Conservation (phyloP, 1,284 basidiomycete species). For the Rhodotorula glutinis region DNA sequence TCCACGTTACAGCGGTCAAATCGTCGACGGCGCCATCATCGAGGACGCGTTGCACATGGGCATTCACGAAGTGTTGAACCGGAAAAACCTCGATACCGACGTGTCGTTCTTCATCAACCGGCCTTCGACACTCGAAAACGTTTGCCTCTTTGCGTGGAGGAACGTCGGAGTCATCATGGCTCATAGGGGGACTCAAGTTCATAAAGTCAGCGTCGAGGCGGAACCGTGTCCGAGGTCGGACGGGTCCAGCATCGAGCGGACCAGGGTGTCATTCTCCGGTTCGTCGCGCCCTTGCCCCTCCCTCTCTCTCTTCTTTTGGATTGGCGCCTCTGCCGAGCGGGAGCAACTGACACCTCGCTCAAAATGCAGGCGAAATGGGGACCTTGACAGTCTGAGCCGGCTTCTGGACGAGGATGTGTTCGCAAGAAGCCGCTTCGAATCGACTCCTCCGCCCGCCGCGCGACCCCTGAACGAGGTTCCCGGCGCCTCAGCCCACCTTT, state of each 20-base stretch:
- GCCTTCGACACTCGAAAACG: constrained; percentile 36
- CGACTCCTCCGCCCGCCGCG: too few relatives aligned
- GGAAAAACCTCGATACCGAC: constrained; percentile 30
- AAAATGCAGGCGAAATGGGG: neutral
- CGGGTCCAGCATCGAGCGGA: neutral
- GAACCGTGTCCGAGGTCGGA: constrained; percentile 7
- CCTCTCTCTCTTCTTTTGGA: too few relatives aligned
- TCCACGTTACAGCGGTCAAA: constrained; percentile 5
- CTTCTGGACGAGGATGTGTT: too few relatives aligned
- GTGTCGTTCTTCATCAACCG: constrained; percentile 29
- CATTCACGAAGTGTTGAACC: constrained; percentile 19
- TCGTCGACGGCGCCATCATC: constrained; percentile 14
- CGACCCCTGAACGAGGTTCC: too few relatives aligned
- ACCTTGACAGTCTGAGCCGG: neutral
- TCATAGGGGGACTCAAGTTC: constrained; percentile 9
- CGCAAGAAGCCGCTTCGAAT: too few relatives aligned
- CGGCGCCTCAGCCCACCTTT: too few relatives aligned
- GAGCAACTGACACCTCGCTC: neutral
- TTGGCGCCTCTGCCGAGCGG: too few relatives aligned
- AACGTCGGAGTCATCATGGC: constrained; percentile 28
- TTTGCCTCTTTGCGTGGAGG: constrained; percentile 33
- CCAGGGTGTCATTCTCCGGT: constrained; percentile 5
- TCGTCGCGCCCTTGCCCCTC: neutral
- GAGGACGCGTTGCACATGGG: constrained; percentile 26
- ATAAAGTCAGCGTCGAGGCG: constrained; percentile 22